Evolutionary conservation across 2,329 filamentous ascomycete species (phyloP).

Genomic region (Paradendryphiella salina): DNA sequence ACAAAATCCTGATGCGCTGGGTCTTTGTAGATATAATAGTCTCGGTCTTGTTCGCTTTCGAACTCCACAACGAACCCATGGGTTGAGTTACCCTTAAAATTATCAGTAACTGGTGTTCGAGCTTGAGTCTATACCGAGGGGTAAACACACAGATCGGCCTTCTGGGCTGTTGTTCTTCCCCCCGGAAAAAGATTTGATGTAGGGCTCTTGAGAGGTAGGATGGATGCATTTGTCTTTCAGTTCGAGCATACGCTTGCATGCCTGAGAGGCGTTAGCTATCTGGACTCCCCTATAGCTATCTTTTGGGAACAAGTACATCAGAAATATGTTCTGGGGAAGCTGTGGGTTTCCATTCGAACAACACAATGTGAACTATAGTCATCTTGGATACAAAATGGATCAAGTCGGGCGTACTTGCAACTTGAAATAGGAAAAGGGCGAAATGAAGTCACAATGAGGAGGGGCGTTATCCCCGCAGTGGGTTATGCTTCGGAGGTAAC

Average conservation of each 20-base stretch:
- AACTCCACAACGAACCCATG: constrained; percentile 74
- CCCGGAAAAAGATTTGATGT: constrained; percentile 62
- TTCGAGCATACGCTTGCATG: constrained; percentile 60
- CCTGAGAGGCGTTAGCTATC: constrained; percentile 46
- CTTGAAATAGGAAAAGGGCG: background rate
- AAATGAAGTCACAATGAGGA: background rate
- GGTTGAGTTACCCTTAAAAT: constrained; percentile 59
- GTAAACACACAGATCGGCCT: constrained; percentile 52
- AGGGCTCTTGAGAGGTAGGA: constrained; percentile 61
- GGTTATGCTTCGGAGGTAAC: constrained; percentile 21
- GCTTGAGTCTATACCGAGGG: background rate
- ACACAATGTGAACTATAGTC: constrained; percentile 69
- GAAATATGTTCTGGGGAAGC: constrained; percentile 56
- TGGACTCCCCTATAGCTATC: background rate
- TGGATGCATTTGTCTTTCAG: constrained; percentile 64
- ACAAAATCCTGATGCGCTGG: constrained; percentile 65
- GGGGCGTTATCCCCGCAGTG: constrained; percentile 4
- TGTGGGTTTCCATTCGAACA: constrained; percentile 66
- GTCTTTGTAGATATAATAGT: constrained; percentile 70
- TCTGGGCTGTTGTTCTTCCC: constrained; percentile 66
- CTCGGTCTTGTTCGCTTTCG: constrained; percentile 62
- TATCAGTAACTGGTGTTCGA: background rate
- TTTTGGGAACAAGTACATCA: constrained; percentile 51
- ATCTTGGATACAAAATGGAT: constrained; percentile 47
- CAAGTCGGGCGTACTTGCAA: background rate